Percentiles rank a stretch among this genome's conserved stretches.
Conservation (phyloP, 352 stramenopile genomes). For the Achlya hypogyna region DNA sequence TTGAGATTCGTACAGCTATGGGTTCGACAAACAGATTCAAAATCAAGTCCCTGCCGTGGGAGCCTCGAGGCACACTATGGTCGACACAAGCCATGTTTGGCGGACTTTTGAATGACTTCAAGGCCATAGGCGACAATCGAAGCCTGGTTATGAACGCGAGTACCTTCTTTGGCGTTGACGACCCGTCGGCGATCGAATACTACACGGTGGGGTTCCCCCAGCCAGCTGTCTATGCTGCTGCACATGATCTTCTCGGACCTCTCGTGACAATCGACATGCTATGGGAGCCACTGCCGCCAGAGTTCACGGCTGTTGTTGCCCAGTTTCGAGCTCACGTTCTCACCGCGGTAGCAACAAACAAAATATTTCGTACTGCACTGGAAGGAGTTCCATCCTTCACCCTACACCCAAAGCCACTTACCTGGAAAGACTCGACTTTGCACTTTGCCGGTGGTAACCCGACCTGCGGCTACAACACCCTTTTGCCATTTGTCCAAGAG, state of each 20-base stretch:
- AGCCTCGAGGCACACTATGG: not conserved
- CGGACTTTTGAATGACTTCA: not conserved
- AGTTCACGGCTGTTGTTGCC: not conserved
- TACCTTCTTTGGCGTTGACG: not conserved
- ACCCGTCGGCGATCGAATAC: not conserved
- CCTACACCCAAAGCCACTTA: not conserved
- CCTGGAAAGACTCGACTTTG: not conserved
- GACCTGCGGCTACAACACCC: not conserved
- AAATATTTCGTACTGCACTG: not conserved
- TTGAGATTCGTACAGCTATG: no score
- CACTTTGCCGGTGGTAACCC: slow-evolving; percentile 5
- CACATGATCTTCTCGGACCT: not conserved
- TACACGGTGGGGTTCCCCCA: not conserved
- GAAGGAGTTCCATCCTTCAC: not conserved
- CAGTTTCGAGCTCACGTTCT: not conserved
- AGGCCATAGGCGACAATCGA: not conserved
- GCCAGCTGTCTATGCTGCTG: not conserved
- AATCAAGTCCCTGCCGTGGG: not conserved
- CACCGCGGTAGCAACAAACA: not conserved
- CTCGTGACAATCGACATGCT: slow-evolving; percentile 10
- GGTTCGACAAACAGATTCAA: no score
- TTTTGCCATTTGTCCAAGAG: not conserved
- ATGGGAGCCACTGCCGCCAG: not conserved
- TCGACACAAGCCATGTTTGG: not conserved
- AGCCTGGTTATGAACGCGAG: not conserved